These are phyloP conservation scores for Passalora sequoiae DNA, from an alignment of 2,329 filamentous ascomycete genomes.

Conservation along the genomic window DNA sequence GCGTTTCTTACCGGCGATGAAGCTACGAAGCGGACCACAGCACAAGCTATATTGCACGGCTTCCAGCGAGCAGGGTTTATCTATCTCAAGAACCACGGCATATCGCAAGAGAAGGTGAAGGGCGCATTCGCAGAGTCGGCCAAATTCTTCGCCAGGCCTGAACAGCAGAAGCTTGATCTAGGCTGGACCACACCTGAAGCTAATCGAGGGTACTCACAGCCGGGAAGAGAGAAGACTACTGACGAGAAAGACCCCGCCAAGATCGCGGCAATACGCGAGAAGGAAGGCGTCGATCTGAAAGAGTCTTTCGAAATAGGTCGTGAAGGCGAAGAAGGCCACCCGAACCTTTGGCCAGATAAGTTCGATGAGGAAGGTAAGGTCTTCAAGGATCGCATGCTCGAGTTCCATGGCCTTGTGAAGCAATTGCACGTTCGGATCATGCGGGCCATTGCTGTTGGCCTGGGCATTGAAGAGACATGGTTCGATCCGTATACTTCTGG, in stretches of 20 bases:
- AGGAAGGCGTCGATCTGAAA: slow-evolving; percentile 49
- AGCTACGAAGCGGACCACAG: slow-evolving; percentile 47
- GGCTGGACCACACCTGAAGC: slow-evolving; percentile 56
- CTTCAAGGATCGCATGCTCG: slow-evolving; percentile 67
- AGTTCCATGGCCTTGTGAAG: slow-evolving; percentile 72
- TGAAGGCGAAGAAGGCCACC: slow-evolving; percentile 55
- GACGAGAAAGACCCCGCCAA: slow-evolving; percentile 51
- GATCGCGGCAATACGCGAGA: slow-evolving; percentile 53
- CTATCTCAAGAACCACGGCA: slow-evolving; percentile 76
- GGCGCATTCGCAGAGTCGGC: slow-evolving; percentile 47
- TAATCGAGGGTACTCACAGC: slow-evolving; percentile 47
- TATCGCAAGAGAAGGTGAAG: slow-evolving; percentile 46
- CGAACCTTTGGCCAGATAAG: slow-evolving; percentile 72
- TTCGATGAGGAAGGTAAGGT: slow-evolving; percentile 55
- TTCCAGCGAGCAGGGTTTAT: slow-evolving; percentile 87
- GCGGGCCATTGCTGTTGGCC: slow-evolving; percentile 58
- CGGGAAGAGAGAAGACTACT: slow-evolving; percentile 64
- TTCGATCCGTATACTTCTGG: slow-evolving; percentile 71
- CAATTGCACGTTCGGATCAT: slow-evolving; percentile 67
- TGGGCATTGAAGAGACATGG: slow-evolving; percentile 63
- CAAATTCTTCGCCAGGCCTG: slow-evolving; percentile 62
- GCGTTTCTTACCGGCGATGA: slow-evolving; percentile 59
- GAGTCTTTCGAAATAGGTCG: slow-evolving; percentile 59
- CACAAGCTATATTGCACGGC: slow-evolving; percentile 66
- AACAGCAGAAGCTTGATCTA: slow-evolving; percentile 59